Base-by-base conservation (phyloP, 192 early-diverging fungal genomes). In the Coemansia sp. region DNA sequence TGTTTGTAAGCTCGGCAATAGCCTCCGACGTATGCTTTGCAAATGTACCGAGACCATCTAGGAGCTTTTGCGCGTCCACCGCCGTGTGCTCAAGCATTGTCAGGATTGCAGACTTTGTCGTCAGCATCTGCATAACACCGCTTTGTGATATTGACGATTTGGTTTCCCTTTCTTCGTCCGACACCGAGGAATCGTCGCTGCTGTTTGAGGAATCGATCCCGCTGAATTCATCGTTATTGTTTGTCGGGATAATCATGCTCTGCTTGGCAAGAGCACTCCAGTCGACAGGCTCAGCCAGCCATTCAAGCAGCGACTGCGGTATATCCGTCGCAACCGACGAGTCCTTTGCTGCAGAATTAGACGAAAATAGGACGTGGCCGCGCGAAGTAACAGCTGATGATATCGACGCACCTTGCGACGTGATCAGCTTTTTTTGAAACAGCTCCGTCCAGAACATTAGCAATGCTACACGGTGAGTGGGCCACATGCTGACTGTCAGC, bases 391-490 rank as follows among this genome's bases (percentile, higher is more conserved):
- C 61, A 11, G 66, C 63, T 36, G 74, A 65, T 10, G 79, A 73
- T 11, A 69, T 59, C 9, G 35, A 52, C 9, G 55, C 62, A 0
- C 33, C 35, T 15, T 56, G 61, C 1, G 48, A 13, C 32, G 53
- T 41, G 20, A 81, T 64, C 41, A 76, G 32, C 5, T 54, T 42
- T 11, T 62, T 61, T 22, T 73, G 74, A 45, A 81, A 61, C 8
- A 76, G 38, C 43, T 76, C 64, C 0, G 70, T 36, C 74, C 73
- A 81, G 45, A 76, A 75, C 46, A 70, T 22, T 57, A 81, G 62
- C 59, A 81, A 35, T 5, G 25, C 8, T 23, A 32, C 40, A 13
- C 64, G 52, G 25, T 66, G 54, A 8, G 59, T 40, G 2, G 29
- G 32, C 79, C 79, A 81, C 15, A 56, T 61, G 15, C 36, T 49